These are phyloP conservation scores for Coccomyxa sp. DNA, from an alignment of 139 green algal species.

Conservation along the genomic window DNA sequence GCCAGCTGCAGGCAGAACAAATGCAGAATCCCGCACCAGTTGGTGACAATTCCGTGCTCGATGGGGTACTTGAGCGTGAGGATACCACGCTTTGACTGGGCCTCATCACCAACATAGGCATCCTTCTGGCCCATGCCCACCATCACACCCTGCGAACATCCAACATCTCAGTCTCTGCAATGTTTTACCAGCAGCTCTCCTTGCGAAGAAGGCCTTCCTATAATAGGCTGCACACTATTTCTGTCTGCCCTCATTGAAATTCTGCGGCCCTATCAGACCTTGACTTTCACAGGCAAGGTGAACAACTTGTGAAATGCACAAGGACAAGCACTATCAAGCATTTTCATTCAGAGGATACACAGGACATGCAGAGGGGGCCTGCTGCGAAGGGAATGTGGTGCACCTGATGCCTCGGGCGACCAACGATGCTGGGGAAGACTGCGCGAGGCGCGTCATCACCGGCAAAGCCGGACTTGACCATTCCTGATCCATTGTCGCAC, in stretches of 20 bases:
- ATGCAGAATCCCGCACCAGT: constrained; percentile 61
- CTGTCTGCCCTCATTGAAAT: too few relatives aligned
- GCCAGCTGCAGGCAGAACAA: too few relatives aligned
- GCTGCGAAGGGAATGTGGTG: constrained; percentile 34
- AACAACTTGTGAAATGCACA: too few relatives aligned
- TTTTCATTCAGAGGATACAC: too few relatives aligned
- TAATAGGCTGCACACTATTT: too few relatives aligned
- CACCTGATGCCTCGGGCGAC: constrained; percentile 83
- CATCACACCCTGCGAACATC: constrained; percentile 77
- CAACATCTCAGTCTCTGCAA: too few relatives aligned
- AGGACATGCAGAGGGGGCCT: background rate
- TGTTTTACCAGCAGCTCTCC: too few relatives aligned
- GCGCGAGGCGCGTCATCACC: constrained; percentile 93
- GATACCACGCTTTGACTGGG: constrained; percentile 96
- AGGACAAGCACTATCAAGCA: too few relatives aligned
- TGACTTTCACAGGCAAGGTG: too few relatives aligned
- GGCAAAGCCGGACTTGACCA: constrained; percentile 98
- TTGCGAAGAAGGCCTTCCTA: too few relatives aligned
- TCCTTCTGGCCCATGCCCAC: constrained; percentile 95
- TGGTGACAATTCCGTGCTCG: constrained; percentile 95
- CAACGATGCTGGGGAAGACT: constrained; percentile 97
- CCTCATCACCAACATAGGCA: constrained; percentile 97
- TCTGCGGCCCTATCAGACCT: too few relatives aligned
- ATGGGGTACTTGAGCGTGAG: constrained; percentile 98
- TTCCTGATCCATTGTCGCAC: constrained; percentile 98